Base-by-base conservation (phyloP, 2,329 filamentous ascomycete species). In the Chaetomium globosum region DNA sequence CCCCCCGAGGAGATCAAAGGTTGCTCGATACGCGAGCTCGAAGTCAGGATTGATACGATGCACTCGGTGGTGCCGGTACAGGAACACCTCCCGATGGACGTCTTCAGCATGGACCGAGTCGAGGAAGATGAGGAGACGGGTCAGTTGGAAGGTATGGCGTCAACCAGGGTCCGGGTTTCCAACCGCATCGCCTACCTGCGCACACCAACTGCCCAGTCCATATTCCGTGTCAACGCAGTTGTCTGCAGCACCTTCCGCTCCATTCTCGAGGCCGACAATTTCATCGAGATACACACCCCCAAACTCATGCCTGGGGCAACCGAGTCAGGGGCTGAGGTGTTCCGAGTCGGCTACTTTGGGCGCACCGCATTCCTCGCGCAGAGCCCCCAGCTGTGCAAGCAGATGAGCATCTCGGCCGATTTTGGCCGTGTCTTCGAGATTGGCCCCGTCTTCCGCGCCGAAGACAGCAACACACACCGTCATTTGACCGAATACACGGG, bases 401-500 rank as follows among this genome's bases (percentile, higher is more conserved):
- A 97, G 77, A 94, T 96, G 90, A 86, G 88, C 59, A 92, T 97
- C 49, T 91, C 92, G 5, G 89, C 93, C 31, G 93, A 97, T 75
- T 95, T 97, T 74, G 89, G 89, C 64, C 87, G 89, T 59, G 93
- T 97, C 7, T 97, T 94, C 73, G 93, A 97, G 75, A 89, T 95
- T 69, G 92, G 92, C 19, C 88, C 91, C 2, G 93, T 97, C 7
- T 97, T 97, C 83, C 88, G 93, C 71, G 93, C 93, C 0, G 93
- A 97, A 76, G 96, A 97, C 80, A 96, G 91, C 74, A 97, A 97
- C 77, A 97, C 93, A 0, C 93, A 97, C 74, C 88, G 93, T 46
- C 93, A 97, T 76, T 82, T 97, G 82, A 97, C 93, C 0, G 93
- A 97, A 76, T 97, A 96, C 75, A 97, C 93, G 4, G 93, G 93